Evolutionary conservation across 1,284 basidiomycete species (phyloP).

Genomic region (Prillingera fragicola): DNA sequence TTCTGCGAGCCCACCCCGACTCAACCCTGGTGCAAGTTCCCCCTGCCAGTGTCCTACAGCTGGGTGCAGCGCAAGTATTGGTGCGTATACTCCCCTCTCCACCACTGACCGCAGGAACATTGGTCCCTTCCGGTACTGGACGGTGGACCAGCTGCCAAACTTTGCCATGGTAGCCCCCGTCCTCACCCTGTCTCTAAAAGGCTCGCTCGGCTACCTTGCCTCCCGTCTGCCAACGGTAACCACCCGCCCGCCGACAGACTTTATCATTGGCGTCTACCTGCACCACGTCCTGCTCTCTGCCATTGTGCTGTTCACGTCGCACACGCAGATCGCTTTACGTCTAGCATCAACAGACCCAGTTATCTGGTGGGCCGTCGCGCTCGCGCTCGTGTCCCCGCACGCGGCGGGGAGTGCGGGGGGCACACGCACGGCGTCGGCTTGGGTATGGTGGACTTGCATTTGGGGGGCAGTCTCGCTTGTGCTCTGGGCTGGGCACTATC

Average conservation of each 20-base stretch:
- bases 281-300: constrained; percentile 12
- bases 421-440: too few relatives aligned
- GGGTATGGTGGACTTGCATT: constrained; percentile 62
- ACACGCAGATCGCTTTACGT: constrained; percentile 85
- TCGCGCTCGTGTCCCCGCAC: constrained; percentile 50
- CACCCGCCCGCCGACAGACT: too few relatives aligned
- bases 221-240: not conserved
- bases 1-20: constrained; percentile 55
- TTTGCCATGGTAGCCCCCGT: constrained; percentile 74
- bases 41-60: constrained; percentile 68
- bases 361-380: constrained; percentile 76
- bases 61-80: constrained; percentile 82
- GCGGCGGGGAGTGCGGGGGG: constrained; percentile 42
- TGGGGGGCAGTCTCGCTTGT: constrained; percentile 72
- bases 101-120: constrained; percentile 54
- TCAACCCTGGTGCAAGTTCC: constrained; percentile 61
- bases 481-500: constrained; percentile 79
- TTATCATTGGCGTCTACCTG: not conserved
- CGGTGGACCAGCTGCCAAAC: constrained; percentile 74
- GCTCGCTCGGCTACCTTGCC: constrained; percentile 9
- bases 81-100: constrained; percentile 31
- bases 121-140: constrained; percentile 85
- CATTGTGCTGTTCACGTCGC: constrained; percentile 70
- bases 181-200: constrained; percentile 53
- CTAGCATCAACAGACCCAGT: constrained; percentile 72